Conservation (phyloP, 495 filamentous ascomycete species). For the Cryomyces antarcticus region DNA sequence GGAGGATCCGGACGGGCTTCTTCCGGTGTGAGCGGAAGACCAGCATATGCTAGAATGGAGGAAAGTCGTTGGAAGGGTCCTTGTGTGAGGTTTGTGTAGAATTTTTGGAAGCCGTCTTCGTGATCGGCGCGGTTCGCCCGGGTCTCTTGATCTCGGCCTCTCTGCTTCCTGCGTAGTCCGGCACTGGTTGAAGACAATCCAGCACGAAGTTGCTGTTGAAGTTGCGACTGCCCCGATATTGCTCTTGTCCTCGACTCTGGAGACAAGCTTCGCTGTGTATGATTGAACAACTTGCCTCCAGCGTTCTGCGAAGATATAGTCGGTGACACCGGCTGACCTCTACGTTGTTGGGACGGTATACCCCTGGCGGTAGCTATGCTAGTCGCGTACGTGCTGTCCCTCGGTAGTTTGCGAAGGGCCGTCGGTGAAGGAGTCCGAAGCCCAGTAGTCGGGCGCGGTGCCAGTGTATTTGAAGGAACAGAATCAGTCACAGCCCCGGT, state of each 20-base stretch:
- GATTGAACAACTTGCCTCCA: conserved; percentile 46
- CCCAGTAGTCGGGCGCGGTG: neutral
- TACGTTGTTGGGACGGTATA: conserved; percentile 49
- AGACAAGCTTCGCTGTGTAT: conserved; percentile 8
- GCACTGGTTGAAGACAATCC: too few relatives aligned
- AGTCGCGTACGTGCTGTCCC: conserved; percentile 44
- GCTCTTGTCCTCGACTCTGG: neutral
- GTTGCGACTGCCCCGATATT: neutral
- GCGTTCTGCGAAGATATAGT: conserved; percentile 55
- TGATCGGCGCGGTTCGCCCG: conserved; percentile 2
- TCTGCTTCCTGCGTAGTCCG: too few relatives aligned
- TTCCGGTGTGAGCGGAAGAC: conserved; percentile 52
- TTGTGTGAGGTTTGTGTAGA: conserved; percentile 66
- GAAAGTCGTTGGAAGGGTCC: conserved; percentile 66
- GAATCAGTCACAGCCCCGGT: neutral
- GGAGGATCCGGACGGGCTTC: conserved; percentile 15
- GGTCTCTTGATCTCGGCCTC: neutral
- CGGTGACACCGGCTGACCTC: conserved; percentile 39
- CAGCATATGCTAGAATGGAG: conserved; percentile 76
- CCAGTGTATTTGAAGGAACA: too few relatives aligned
- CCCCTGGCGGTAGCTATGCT: conserved; percentile 78
- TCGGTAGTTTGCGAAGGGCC: neutral
- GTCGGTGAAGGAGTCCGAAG: neutral
- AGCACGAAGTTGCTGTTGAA: too few relatives aligned
- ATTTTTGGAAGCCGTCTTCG: conserved; percentile 74